Evolutionary conservation across 2,329 filamentous ascomycete species (phyloP), one percentile per base, ranked within the genome.

Genomic region (Thermothelomyces thermophilus): DNA sequence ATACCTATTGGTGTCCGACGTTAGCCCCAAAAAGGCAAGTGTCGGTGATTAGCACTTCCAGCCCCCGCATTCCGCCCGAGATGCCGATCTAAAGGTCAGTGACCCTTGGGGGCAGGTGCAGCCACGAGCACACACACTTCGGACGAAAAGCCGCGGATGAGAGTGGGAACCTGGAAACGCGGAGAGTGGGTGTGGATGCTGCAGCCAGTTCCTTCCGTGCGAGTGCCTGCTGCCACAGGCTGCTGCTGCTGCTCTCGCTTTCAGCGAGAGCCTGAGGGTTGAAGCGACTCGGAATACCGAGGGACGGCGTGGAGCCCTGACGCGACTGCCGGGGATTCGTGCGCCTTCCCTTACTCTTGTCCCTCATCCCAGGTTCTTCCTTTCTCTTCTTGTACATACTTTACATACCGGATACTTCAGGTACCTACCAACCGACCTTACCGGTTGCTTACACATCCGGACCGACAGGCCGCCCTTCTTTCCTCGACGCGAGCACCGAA

Each of bases 51-150:
- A 57, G 56, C 54, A 46, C 42, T 45, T 31, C 53, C 53, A 56
- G 49, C 54, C 58, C 58, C 58, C 58, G 57, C 58, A 60, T 60
- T 60, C 58, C 55, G 48, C 49, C 55, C 58, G 57, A 56, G 57
- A 59, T 60, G 53, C 58, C 58, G 58, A 55, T 60, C 58, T 55
- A 26, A 50, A 24, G 19, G 22, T 46, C 43, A 48, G 51, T 42
- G 40, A 47, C 50, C 48, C 40, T 54, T 40, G 51, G 48, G 49
- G 54, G 41, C 44, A 51, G 47, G 49, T 33, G 52, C 47, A 53
- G 44, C 44, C 46, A n/a, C 28, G 35, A 13, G 35, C 40, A 10
- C 49, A 28, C 22, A 16, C 34, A 28, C 20, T 17, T 6, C 24
- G 17, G 43, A 54, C 51, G 51, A 54, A 52, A 52, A 52, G 50